Evolutionary conservation across 139 green algal species (phyloP), one percentile per base, ranked within the genome.

Genomic region (Picochlorum sp.): DNA sequence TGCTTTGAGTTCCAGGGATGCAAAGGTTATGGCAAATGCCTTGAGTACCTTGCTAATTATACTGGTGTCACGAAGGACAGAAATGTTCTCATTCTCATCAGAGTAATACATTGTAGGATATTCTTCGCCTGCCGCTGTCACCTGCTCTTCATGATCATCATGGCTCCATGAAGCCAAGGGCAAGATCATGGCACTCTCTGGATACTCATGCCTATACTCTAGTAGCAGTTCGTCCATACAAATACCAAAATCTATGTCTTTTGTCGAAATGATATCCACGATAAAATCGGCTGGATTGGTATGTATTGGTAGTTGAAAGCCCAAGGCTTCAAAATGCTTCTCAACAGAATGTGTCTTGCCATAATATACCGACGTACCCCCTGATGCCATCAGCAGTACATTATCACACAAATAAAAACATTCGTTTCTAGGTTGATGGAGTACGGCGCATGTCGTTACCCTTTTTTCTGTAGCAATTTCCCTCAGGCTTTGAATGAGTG

Each of bases 371-470:
- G 83, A 85, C n/a, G 63, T 63, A 28, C 85, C 79, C 26, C 87
- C 87, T 37, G 80, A 63, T 45, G 63, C 72, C 55, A 94, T 73
- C 30, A 94, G 75, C 54, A 95, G 41, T 21, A 95, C 66, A 75
- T 90, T 71, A 75, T 94, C 81, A 61, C 90, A 92, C 47, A 88
- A 60, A 13, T 68, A 55, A 64, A 84, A 90, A 26, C 74, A 54
- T 38, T 69, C 31, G 34, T 60, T 70, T 51, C 63, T 63, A 20
- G 83, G 83, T 77, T 89, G 83, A 66, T 95, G 88, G 47, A 95
- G 85, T 44, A 88, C 80, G 3, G 76, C 74, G 16, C 87, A 67
- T 5, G 75, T 78, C 4, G 79, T 88, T 34, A 91, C 81, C 18
- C 69, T 76, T 8, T 63, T 60, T 3, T 60, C 20, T 0, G 68